Base-by-base conservation (phyloP, 2,329 filamentous ascomycete species). In the Fusarium illudens region DNA sequence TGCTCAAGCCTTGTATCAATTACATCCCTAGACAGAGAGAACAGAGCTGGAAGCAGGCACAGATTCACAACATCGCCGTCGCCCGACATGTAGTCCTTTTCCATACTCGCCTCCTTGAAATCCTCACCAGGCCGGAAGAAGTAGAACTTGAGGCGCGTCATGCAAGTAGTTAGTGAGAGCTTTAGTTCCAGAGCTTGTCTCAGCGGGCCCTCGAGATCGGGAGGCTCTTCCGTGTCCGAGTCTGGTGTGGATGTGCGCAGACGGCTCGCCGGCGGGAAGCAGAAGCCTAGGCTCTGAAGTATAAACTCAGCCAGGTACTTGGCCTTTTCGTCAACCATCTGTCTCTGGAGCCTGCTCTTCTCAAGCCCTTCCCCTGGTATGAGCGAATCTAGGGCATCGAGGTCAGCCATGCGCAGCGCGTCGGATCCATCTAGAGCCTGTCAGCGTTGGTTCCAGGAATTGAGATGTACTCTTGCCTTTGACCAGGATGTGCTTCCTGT, bases 1-100 rank as follows among this genome's bases (percentile, higher is more conserved):
- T 39, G 46, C 4, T 5, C n/a, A 0, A 36, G 27, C 25, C 8
- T 11, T n/a, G 3, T 7, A 0, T 11, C 20, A 13, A 39, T 15
- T 8, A 3, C 11, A 5, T 34, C 22, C 13, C 0, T n/a, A 2
- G 6, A 17, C 0, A 44, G 4, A 4, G 8, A 46, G 1, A 65
- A 51, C 2, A 65, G 37, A 11, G 30, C 44, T 4, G 63, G 61
- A 19, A 65, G 15, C 0, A 61, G 6, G 15, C 63, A 61, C 0
- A 4, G 32, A 13, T 25, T 61, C 13, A 65, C 42, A 15, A 6
- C 13, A 4, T 8, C 19, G 1, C 30, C 8, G 8, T 4, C 10
- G 1, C 32, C 33, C 0, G 54, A 36, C 2, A 22, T 48, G 1
- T 1, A 3, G 4, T 51, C 51, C 2, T 36, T 34, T 12, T 29